Base-by-base conservation (phyloP, 2,329 filamentous ascomycete genomes). In the Aspergillus sp. region DNA sequence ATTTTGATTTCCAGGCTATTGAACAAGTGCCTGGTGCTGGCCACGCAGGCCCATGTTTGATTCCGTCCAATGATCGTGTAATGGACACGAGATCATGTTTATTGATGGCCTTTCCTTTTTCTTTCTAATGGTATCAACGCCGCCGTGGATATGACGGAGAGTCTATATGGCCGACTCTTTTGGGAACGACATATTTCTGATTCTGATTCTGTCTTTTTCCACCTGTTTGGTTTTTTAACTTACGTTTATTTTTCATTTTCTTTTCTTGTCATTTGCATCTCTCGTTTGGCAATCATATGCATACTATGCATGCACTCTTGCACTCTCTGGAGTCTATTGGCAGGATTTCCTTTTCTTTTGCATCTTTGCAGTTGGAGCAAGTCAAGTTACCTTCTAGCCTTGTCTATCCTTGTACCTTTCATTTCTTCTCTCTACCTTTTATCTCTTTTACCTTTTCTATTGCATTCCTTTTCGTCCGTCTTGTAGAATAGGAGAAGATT, bases 81-180 rank as follows among this genome's bases (percentile, higher is more conserved):
- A 45, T 51, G 42, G 49, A 54, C 38, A 59, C 51, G 50, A 55
- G 42, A 27, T 48, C 49, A 56, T 49, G 54, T 50, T 39, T 54
- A 32, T 49, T 43, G 30, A 53, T 45, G 51, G 42, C 30, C 46
- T 46, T 42, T 50, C 30, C 45, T 43, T 43, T 38, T 43, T 41
- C 42, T 49, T 50, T 46, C 37, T 48, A 45, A 44, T 47, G 53
- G 50, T 53, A 48, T 49, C 52, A 38, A 46, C n/a, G 39, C 35
- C 35, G 48, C 41, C 38, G 33, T 48, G 49, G 41, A 48, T 43
- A 55, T 42, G 37, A 13, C 17, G 23, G 13, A 33, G 37, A 20
- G n/a, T 30, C 3, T 30, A 30, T 30, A 30, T 12, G 10, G 35
- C 35, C 35, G 19, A 12, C 19, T 38, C 6, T 38, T n/a, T 9